phyloP scores from a whole-genome alignment of 164 flowering plant species.

The Kingdonia uniflora region DNA sequence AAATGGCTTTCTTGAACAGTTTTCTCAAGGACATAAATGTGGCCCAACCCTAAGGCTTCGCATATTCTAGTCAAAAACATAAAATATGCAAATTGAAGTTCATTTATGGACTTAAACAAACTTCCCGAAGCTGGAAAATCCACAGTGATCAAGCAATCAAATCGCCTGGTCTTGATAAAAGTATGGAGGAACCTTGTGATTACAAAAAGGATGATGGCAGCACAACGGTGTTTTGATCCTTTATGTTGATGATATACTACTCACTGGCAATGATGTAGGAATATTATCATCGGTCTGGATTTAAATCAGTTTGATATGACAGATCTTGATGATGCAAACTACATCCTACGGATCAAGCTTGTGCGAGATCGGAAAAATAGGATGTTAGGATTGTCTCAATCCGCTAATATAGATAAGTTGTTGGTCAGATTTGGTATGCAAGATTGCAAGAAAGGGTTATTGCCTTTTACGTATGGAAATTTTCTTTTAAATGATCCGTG shows the following conservation, averaged over 20 bases:
- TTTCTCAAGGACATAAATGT: neutral
- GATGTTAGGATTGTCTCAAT: neutral
- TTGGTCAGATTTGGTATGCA: neutral
- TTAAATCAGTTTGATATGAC: neutral
- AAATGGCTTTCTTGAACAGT: neutral
- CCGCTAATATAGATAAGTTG: neutral
- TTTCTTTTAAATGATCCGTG: neutral
- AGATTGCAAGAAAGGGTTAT: neutral
- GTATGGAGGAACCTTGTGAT: neutral
- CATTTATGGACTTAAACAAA: constrained; percentile 4
- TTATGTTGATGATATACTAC: neutral
- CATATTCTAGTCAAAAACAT: neutral
- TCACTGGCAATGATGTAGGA: neutral
- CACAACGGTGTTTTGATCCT: neutral
- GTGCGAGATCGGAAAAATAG: neutral
- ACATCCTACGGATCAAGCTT: neutral
- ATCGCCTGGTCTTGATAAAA: neutral
- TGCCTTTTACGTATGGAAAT: neutral
- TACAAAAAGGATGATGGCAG: neutral
- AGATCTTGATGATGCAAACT: neutral
- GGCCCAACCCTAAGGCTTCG: neutral
- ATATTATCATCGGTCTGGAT: neutral
- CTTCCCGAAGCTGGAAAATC: neutral
- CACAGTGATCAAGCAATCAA: constrained; percentile 1
- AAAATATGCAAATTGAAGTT: neutral